phyloP scores from a whole-genome alignment of 2,329 filamentous ascomycete genomes.

The Exserohilum rostratum region DNA sequence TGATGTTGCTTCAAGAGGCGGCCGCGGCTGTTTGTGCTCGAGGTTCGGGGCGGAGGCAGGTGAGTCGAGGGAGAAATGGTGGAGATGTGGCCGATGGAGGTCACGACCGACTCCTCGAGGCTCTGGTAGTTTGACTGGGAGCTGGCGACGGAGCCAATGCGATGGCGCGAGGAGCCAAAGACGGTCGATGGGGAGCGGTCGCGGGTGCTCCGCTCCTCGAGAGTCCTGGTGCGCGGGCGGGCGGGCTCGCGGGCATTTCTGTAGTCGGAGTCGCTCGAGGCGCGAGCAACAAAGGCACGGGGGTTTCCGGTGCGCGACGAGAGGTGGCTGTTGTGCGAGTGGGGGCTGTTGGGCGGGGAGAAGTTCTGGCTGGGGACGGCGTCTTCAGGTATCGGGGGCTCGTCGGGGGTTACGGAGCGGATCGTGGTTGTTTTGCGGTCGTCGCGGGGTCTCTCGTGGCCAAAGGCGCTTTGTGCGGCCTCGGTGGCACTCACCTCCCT shows the following conservation, averaged over 20 bases:
- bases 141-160: constrained; percentile 74
- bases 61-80: constrained; percentile 45
- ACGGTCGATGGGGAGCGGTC: constrained; percentile 51
- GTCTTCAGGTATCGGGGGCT: constrained; percentile 26
- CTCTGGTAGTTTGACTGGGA: constrained; percentile 58
- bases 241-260: constrained; percentile 55
- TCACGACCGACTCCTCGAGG: constrained; percentile 49
- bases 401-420: constrained; percentile 71
- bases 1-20: constrained; percentile 40
- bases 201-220: constrained; percentile 53
- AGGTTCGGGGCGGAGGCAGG: constrained; percentile 33
- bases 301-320: constrained; percentile 29
- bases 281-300: constrained; percentile 36
- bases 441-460: constrained; percentile 28
- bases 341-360: constrained; percentile 42
- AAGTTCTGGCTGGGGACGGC: constrained; percentile 17
- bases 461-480: constrained; percentile 17
- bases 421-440: constrained; percentile 50
- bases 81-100: constrained; percentile 51
- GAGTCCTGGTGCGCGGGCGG: constrained; percentile 58
- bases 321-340: constrained; percentile 30
- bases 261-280: constrained; percentile 44
- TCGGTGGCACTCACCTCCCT: constrained; percentile 34
- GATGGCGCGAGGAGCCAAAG: constrained; percentile 59
- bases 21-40: constrained; percentile 38